Evolutionary conservation across 768 basidiomycete species (phyloP).

Genomic region (Leccinum barrowsii): DNA sequence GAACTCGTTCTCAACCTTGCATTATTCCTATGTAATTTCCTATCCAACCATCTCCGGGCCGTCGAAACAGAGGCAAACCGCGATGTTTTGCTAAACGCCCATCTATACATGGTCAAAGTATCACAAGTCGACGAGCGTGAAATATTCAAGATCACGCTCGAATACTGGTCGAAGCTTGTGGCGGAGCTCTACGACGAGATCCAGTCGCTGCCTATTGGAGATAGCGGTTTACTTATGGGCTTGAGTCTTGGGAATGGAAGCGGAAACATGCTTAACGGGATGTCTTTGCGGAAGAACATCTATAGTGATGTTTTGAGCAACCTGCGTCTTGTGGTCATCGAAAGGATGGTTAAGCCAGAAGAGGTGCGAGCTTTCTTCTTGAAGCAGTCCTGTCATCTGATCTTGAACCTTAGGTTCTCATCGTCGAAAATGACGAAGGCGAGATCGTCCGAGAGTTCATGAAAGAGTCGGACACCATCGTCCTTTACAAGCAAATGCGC

Average conservation of each 20-base stretch:
- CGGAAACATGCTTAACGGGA: slow-evolving; percentile 67
- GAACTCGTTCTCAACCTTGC: slow-evolving; percentile 96
- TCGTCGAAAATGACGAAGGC: slow-evolving; percentile 99
- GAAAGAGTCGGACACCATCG: slow-evolving; percentile 98
- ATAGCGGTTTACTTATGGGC: slow-evolving; percentile 83
- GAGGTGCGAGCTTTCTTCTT: slow-evolving; percentile 55
- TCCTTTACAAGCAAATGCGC: slow-evolving; percentile 98
- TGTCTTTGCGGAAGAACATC: slow-evolving; percentile 87
- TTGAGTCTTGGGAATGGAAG: slow-evolving; percentile 70
- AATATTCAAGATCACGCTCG: slow-evolving; percentile 98
- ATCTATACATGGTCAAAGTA: slow-evolving; percentile 97
- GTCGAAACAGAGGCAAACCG: slow-evolving; percentile 90
- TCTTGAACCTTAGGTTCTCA: slow-evolving; percentile 65
- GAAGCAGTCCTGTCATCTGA: slow-evolving; percentile 3
- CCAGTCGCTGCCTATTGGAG: slow-evolving; percentile 84
- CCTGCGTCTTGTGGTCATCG: slow-evolving; percentile 91
- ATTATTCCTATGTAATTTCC: slow-evolving; percentile 96
- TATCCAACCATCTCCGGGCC: slow-evolving; percentile 88
- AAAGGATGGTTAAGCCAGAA: slow-evolving; percentile 99
- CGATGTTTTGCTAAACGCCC: slow-evolving; percentile 92
- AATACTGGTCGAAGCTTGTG: slow-evolving; percentile 96
- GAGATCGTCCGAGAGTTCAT: slow-evolving; percentile 99
- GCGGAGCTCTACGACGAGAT: slow-evolving; percentile 97
- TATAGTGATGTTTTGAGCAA: slow-evolving; percentile 95
- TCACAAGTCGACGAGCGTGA: slow-evolving; percentile 98